Evolutionary conservation across 768 basidiomycete genomes (phyloP), one percentile per base, ranked within the genome.

Genomic region (Coprinellus micaceus): DNA sequence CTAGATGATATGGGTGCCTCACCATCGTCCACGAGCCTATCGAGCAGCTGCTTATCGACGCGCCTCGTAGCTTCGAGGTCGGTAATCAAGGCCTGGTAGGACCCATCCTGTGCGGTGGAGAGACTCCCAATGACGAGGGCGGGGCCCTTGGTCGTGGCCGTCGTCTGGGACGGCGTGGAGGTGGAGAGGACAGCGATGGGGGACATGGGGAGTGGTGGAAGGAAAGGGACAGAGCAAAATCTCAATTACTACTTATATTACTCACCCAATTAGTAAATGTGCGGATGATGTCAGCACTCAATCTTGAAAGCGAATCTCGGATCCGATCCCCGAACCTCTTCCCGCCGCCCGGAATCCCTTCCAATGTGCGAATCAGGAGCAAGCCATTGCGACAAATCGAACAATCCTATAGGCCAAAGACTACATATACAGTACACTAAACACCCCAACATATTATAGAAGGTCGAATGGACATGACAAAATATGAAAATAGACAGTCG

Each of bases 11-110:
- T n/a, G n/a, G n/a, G n/a, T n/a, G n/a, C n/a, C 77, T 52, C 64
- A 93, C 92, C 92, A 74, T 82, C 80, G 69, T 91, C 91, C 15
- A 92, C 73, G 58, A 95, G 72, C 58, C 93, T 78, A 68, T 95
- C 92, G 26, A 94, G 72, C 75, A 94, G 83, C 66, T 92, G 85
- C 64, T 81, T 86, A 63, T 94, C 91, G 28, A 91, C 84, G 30
- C 72, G 64, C 59, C 78, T 70, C 17, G 75, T 77, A 56, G 69
- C 69, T 68, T 83, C 81, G 56, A 92, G 72, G 60, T 77, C 74
- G 6, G 82, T 77, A 51, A 91, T 77, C 58, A 91, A 72, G 1
- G 79, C 69, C 68, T 93, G 90, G 66, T 92, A 93, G 66, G 78
- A 80, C 29, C 92, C 93, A 65, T 91, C 83, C 66, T 83, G 80